Conservation (phyloP, 2,329 filamentous ascomycete species). For the Saccharata proteae region DNA sequence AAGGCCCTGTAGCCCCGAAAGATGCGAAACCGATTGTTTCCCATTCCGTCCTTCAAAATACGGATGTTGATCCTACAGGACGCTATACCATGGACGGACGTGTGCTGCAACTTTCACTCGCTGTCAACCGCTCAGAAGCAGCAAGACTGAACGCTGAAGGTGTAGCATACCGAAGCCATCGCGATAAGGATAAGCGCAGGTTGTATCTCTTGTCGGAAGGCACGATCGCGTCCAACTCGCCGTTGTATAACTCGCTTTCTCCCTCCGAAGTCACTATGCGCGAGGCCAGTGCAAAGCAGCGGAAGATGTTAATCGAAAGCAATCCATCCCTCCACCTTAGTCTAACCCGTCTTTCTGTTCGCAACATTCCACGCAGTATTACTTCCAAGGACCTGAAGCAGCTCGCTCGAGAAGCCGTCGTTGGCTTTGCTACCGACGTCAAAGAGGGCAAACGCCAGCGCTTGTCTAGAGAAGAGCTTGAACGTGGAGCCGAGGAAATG, state of each 20-base stretch:
- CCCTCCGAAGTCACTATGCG: slow-evolving; percentile 76
- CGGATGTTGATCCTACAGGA: slow-evolving; percentile 67
- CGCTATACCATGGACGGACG: slow-evolving; percentile 85
- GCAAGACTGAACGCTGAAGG: slow-evolving; percentile 61
- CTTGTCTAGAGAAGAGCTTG: slow-evolving; percentile 80
- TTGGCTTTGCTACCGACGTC: slow-evolving; percentile 85
- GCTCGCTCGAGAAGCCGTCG: slow-evolving; percentile 80
- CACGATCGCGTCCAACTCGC: slow-evolving; percentile 62
- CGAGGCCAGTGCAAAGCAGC: slow-evolving; percentile 74
- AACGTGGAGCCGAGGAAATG: slow-evolving; percentile 68
- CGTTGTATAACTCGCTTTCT: slow-evolving; percentile 64
- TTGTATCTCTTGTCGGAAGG: slow-evolving; percentile 84
- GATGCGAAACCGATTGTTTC: slow-evolving; percentile 34
- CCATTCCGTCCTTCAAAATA: slow-evolving; percentile 79
- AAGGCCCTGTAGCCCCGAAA: slow-evolving; percentile 20
- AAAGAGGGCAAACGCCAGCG: slow-evolving; percentile 63
- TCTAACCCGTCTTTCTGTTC: slow-evolving; percentile 77
- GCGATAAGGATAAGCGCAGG: slow-evolving; percentile 77
- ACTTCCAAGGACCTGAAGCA: slow-evolving; percentile 82
- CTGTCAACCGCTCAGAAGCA: slow-evolving; percentile 75
- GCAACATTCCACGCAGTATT: slow-evolving; percentile 78
- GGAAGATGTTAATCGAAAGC: slow-evolving; percentile 78
- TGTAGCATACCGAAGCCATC: slow-evolving; percentile 47
- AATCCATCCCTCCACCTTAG: slow-evolving; percentile 85
- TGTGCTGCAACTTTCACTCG: slow-evolving; percentile 70